Base-by-base conservation (phyloP, 306 rosid genomes). In the Vigna radiata region DNA sequence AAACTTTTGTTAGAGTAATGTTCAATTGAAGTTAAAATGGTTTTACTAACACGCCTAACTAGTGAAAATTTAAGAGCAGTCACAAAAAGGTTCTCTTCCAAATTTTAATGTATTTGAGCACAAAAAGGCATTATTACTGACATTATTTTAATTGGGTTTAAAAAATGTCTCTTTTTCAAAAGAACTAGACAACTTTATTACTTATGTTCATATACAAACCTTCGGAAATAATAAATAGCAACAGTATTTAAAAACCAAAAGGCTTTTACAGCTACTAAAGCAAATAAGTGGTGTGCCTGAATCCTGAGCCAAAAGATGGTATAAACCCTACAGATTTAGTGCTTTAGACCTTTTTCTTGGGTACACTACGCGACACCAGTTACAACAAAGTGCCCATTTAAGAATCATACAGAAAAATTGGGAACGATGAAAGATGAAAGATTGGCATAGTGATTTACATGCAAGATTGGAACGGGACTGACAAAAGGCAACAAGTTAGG, bases 401-500 rank as follows among this genome's bases (percentile, higher is more conserved):
- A 37, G 8, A 39, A 8, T 39, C 11, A 39, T 1, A 39, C 12
- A 8, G 11, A 67, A 6, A 46, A 21, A 13, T 6, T 67, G 47
- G 19, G 46, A 37, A 62, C 16, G 29, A 64, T 64, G 70, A 37
- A 27, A 16, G 14, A 33, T 2, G 19, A 31, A n/a, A 39, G 50
- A 64, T 39, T 65, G 11, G 50, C 70, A 65, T 25, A 39, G 31
- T 9, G 18, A 63, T 23, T 16, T 63, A 63, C 69, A 63, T n/a
- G 29, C 69, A 63, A 64, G 50, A 18, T 50, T 17, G 52, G 17
- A 39, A 39, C 13, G 13, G 58, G 68, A 8, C 73, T n/a, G 18
- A 60, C 6, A 47, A 19, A 76, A 53, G 54, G 80, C 56, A 68
- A 39, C 19, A 52, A 64, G 75, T 66, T 82, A 47, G 66, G 50